Conservation (phyloP, 192 early-diverging fungal genomes). For the Gorgonomyces haynaldii region DNA sequence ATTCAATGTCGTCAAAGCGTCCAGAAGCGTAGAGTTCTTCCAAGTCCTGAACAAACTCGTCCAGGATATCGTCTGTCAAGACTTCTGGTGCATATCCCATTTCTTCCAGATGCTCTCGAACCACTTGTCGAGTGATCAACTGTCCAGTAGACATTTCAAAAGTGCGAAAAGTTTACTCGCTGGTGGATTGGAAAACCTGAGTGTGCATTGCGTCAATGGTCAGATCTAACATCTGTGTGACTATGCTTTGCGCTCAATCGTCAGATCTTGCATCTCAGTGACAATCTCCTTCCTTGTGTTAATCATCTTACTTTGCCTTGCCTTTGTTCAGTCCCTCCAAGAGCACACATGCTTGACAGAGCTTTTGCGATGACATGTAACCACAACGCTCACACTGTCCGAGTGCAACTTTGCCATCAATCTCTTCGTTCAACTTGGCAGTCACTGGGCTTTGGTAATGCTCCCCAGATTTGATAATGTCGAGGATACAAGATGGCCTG, state of each 20-base stretch:
- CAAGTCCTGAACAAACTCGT: constrained; percentile 22
- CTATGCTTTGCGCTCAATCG: too few species aligned
- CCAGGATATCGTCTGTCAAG: constrained; percentile 13
- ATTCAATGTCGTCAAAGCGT: neutral
- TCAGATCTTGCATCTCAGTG: too few species aligned
- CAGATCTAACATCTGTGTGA: too few species aligned
- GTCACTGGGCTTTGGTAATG: constrained; percentile 38
- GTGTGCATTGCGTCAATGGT: too few species aligned
- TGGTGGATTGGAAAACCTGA: too few species aligned
- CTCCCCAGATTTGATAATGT: constrained; percentile 94
- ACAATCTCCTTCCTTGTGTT: too few species aligned
- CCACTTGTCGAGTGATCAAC: constrained; percentile 10
- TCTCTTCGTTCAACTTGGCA: constrained; percentile 18
- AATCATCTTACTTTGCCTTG: constrained; percentile 58
- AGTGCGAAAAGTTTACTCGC: too few species aligned
- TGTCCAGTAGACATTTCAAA: too few species aligned
- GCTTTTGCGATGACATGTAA: constrained; percentile 81
- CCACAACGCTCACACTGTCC: constrained; percentile 78
- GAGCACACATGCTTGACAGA: constrained; percentile 91
- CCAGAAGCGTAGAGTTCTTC: constrained; percentile 10
- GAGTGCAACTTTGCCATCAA: constrained; percentile 15
- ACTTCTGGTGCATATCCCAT: constrained; percentile 18
- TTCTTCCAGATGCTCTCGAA: constrained; percentile 13
- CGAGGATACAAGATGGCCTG: constrained; percentile 72
- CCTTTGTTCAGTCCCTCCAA: constrained; percentile 88